Conservation (phyloP, 2,329 filamentous ascomycete genomes). For the Mycosphaerella sp. region DNA sequence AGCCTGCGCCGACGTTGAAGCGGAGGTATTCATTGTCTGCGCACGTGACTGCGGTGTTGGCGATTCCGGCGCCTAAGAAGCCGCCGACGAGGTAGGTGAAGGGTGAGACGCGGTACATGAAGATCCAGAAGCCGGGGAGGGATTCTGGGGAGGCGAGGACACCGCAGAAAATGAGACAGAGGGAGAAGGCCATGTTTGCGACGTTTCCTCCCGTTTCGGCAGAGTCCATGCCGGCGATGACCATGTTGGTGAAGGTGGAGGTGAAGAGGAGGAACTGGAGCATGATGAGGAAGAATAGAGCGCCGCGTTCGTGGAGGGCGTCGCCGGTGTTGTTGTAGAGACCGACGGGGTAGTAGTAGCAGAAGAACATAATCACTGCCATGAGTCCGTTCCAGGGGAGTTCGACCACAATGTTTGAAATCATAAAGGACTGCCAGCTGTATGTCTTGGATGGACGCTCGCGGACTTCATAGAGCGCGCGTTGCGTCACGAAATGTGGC, state of each 20-base stretch:
- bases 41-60: slow-evolving; percentile 60
- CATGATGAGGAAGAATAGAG: slow-evolving; percentile 71
- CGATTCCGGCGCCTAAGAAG: slow-evolving; percentile 63
- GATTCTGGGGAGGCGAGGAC: slow-evolving; percentile 58
- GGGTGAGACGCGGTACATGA: slow-evolving; percentile 68
- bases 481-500: slow-evolving; percentile 78
- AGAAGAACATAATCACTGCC: slow-evolving; percentile 68
- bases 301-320: slow-evolving; percentile 61
- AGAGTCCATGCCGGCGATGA: slow-evolving; percentile 67
- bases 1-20: slow-evolving; percentile 54
- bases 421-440: slow-evolving; percentile 77
- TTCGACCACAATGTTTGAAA: slow-evolving; percentile 76
- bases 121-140: slow-evolving; percentile 71
- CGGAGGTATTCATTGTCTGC: slow-evolving; percentile 60
- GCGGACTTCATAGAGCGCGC: slow-evolving; percentile 75
- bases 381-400: slow-evolving; percentile 76
- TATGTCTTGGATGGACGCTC: slow-evolving; percentile 81
- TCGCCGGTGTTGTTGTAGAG: slow-evolving; percentile 65
- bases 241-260: slow-evolving; percentile 71
- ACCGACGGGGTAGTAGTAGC: slow-evolving; percentile 82
- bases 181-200: slow-evolving; percentile 65
- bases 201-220: slow-evolving; percentile 71
- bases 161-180: slow-evolving; percentile 64
- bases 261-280: slow-evolving; percentile 63
- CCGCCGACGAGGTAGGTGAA: slow-evolving; percentile 75